Conservation (phyloP, 495 filamentous ascomycete species). For the Ramalina intermedia region DNA sequence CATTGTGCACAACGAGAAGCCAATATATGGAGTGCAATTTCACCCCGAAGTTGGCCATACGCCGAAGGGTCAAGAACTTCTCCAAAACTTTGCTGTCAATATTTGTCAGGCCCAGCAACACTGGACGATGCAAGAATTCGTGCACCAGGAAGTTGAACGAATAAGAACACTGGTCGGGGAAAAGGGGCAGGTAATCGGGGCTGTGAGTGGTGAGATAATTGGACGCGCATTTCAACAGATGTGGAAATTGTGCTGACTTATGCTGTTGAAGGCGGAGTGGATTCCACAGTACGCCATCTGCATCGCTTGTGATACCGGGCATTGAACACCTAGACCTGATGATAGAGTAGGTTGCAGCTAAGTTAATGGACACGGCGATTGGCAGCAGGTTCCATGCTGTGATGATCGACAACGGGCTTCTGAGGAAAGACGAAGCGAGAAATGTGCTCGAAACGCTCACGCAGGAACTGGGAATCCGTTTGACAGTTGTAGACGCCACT, state of each 20-base stretch:
- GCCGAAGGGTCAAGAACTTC: constrained; percentile 43
- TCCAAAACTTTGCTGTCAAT: constrained; percentile 66
- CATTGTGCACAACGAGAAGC: constrained; percentile 60
- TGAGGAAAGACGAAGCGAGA: constrained; percentile 75
- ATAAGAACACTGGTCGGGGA: constrained; percentile 67
- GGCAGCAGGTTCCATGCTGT: constrained; percentile 77
- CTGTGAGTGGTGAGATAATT: constrained; percentile 47
- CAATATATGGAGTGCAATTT: constrained; percentile 67
- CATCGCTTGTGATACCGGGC: no score
- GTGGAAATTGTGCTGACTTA: not conserved
- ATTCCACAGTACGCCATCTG: constrained; percentile 48
- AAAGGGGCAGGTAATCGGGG: constrained; percentile 69
- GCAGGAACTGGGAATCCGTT: constrained; percentile 71
- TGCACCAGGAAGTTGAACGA: constrained; percentile 59
- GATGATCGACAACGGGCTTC: constrained; percentile 73
- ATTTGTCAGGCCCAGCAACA: constrained; percentile 62
- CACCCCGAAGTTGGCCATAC: constrained; percentile 68
- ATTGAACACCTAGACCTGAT: not conserved
- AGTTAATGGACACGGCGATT: constrained; percentile 71
- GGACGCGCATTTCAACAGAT: not conserved
- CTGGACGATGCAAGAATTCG: constrained; percentile 75
- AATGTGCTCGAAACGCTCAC: constrained; percentile 62
- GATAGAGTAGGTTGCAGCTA: constrained; percentile 42
- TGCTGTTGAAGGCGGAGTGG: constrained; percentile 44
- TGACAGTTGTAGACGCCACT: constrained; percentile 74